Conservation (phyloP, 257 asterid species). For the Forsythia viridissima region DNA sequence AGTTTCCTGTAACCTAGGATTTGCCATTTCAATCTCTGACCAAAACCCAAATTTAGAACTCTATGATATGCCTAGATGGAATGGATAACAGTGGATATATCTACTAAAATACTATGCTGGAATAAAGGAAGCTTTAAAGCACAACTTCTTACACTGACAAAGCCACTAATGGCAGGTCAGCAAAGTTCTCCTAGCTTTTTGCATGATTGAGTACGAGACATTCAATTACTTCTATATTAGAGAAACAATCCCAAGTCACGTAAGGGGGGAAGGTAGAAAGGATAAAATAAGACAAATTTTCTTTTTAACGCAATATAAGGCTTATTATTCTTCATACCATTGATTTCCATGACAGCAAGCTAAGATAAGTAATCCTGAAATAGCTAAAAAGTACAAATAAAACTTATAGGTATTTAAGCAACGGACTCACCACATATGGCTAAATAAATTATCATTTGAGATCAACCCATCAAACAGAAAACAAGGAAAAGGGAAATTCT, state of each 20-base stretch:
- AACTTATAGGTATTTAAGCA: neutral
- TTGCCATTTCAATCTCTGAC: conserved; percentile 4
- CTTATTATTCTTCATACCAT: neutral
- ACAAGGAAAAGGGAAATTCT: neutral
- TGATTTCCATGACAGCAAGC: neutral
- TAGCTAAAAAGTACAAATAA: neutral
- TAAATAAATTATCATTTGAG: neutral
- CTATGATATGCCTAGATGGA: neutral
- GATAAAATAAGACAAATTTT: neutral
- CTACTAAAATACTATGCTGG: neutral
- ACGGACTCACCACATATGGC: neutral
- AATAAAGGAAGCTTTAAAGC: neutral
- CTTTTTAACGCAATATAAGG: neutral
- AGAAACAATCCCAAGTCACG: neutral
- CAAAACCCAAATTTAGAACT: neutral
- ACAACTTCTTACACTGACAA: neutral
- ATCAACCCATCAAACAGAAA: neutral
- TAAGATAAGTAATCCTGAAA: neutral
- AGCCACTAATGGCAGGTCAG: neutral
- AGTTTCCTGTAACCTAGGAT: conserved; percentile 11
- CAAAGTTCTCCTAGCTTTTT: neutral
- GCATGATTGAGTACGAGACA: neutral
- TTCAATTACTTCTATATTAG: neutral
- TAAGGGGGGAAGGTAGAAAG: neutral
- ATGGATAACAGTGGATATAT: neutral